These are phyloP conservation scores for Euclidium syriacum DNA, from an alignment of 345 rosid species.

Conservation along the genomic window DNA sequence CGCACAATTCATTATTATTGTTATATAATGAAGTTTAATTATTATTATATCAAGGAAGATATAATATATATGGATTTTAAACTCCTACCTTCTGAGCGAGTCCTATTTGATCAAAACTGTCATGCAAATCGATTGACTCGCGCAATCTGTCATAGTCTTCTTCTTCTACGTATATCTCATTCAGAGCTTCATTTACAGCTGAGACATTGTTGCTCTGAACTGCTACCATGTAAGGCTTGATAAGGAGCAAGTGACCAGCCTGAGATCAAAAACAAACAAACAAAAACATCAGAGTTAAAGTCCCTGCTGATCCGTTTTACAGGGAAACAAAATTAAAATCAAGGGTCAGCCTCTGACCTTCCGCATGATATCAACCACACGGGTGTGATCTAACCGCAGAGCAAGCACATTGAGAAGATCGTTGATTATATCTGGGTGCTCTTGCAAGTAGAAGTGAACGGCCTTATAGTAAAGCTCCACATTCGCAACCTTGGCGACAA, in stretches of 20 bases:
- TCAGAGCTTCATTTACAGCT: conserved; percentile 93
- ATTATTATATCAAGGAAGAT: background rate
- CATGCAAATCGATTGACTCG: conserved; percentile 87
- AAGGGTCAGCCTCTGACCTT: conserved; percentile 48
- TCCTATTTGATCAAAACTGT: conserved; percentile 92
- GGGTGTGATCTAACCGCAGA: conserved; percentile 92
- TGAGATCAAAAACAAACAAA: conserved; percentile 26
- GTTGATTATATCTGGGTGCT: conserved; percentile 94
- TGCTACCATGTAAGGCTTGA: conserved; percentile 96
- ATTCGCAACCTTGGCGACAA: conserved; percentile 86
- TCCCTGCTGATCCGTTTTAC: background rate
- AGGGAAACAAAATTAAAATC: background rate
- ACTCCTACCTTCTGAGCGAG: conserved; percentile 79
- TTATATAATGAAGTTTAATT: conserved; percentile 9
- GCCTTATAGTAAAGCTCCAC: conserved; percentile 98
- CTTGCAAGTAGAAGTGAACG: conserved; percentile 98
- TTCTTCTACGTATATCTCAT: conserved; percentile 91
- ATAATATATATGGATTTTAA: background rate
- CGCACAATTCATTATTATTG: conserved; percentile 11
- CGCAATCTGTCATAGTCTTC: conserved; percentile 95
- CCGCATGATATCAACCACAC: conserved; percentile 96
- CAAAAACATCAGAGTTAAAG: background rate
- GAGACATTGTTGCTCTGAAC: conserved; percentile 96
- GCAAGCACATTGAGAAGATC: conserved; percentile 96
- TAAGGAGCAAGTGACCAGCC: conserved; percentile 95